Percentiles rank a stretch among this genome's conserved stretches.
phyloP scores from a whole-genome alignment of 495 filamentous ascomycete species.

The Talaromyces liani region DNA sequence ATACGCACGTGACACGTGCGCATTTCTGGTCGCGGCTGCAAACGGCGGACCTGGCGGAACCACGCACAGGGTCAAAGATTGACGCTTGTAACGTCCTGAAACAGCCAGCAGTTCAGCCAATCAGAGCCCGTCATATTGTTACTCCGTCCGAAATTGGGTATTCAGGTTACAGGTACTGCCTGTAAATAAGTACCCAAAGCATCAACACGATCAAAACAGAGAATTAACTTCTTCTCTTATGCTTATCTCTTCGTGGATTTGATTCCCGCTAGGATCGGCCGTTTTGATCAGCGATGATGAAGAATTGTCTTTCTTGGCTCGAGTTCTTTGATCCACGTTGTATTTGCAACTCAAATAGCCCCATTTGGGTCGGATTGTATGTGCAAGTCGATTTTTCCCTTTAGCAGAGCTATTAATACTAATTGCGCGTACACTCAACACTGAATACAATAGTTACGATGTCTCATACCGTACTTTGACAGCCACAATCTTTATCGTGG shows the following conservation, averaged over 20 bases:
- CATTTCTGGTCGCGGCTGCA: background rate
- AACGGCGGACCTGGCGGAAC: slow-evolving; percentile 1
- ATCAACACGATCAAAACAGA: background rate
- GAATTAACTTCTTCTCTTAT: background rate
- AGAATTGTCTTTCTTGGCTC: background rate
- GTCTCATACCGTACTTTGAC: background rate
- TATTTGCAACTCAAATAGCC: background rate
- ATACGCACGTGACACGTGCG: too few relatives aligned
- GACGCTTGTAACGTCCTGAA: background rate
- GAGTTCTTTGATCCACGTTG: background rate
- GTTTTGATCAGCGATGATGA: background rate
- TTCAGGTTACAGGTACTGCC: background rate
- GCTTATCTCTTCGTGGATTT: background rate
- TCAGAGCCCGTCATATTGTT: background rate
- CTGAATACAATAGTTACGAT: background rate
- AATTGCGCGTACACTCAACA: background rate
- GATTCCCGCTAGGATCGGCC: background rate
- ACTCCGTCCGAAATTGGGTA: background rate
- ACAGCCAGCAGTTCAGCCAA: background rate
- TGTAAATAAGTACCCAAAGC: background rate
- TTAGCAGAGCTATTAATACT: background rate
- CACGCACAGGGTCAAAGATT: background rate
- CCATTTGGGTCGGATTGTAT: background rate
- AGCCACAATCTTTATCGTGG: background rate
- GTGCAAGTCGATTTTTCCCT: background rate